Conservation (phyloP, 192 early-diverging fungal species). For the Powellomyces hirtus region DNA sequence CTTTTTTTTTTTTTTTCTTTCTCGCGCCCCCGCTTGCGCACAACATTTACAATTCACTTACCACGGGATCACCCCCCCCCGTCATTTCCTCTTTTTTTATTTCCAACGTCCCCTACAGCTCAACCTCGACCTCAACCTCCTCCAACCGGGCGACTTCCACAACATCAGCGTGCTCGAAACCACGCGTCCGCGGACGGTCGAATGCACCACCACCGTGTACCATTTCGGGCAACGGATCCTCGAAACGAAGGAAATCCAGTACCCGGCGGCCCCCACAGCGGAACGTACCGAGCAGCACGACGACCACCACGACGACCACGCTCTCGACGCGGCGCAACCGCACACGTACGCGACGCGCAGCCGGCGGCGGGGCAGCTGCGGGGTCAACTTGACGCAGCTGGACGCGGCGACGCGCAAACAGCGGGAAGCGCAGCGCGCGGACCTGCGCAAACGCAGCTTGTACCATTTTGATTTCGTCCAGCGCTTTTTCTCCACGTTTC, state of each 20-base stretch:
- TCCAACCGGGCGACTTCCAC: slow-evolving; percentile 16
- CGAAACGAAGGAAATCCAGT: slow-evolving; percentile 26
- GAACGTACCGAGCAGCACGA: background rate
- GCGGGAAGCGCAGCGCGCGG: background rate
- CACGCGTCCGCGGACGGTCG: background rate
- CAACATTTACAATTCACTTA: too few relatives aligned
- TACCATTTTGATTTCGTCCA: slow-evolving; percentile 30
- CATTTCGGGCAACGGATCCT: slow-evolving; percentile 27
- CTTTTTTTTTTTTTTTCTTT: background rate
- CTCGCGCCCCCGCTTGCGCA: background rate
- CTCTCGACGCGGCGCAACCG: background rate
- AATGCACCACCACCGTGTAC: slow-evolving; percentile 31
- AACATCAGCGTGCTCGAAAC: slow-evolving; percentile 25
- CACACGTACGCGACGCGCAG: background rate
- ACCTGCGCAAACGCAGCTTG: background rate
- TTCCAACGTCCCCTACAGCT: background rate
- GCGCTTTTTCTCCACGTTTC: slow-evolving; percentile 24
- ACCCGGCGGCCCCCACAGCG: background rate
- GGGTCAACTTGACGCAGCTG: background rate
- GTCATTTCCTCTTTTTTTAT: too few relatives aligned
- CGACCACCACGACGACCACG: background rate
- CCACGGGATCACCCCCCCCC: too few relatives aligned
- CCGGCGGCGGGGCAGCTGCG: background rate
- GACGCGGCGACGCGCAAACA: background rate
- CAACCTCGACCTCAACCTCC: slow-evolving; percentile 10